Evolutionary conservation across 2,329 filamentous ascomycete genomes (phyloP).

Genomic region (Chrysoporthe puriensis): DNA sequence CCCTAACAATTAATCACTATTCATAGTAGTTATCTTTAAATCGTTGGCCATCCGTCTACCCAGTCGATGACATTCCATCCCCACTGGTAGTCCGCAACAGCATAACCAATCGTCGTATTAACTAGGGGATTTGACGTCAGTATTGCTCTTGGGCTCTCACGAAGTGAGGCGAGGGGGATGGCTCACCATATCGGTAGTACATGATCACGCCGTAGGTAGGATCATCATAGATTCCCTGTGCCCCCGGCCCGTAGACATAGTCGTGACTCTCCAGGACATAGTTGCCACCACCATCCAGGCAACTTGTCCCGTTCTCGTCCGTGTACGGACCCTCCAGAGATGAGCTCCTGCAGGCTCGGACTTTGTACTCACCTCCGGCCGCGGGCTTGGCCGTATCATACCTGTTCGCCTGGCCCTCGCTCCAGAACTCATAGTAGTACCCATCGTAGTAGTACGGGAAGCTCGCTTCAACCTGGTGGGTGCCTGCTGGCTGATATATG

Average conservation of each 20-base stretch:
- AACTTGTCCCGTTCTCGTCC: constrained; percentile 58
- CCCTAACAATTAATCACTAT: background rate
- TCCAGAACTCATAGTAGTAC: constrained; percentile 69
- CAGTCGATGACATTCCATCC: constrained; percentile 50
- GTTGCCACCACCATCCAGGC: constrained; percentile 60
- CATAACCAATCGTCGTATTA: constrained; percentile 47
- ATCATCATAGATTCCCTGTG: constrained; percentile 62
- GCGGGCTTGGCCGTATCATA: constrained; percentile 57
- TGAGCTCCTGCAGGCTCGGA: constrained; percentile 63
- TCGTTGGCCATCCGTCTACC: constrained; percentile 31
- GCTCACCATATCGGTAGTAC: constrained; percentile 66
- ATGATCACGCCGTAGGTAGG: constrained; percentile 55
- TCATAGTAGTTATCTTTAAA: constrained; percentile 27
- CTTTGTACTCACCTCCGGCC: constrained; percentile 65
- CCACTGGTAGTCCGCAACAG: constrained; percentile 49
- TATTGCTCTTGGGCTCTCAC: background rate
- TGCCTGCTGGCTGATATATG: constrained; percentile 54
- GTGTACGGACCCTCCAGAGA: constrained; percentile 57
- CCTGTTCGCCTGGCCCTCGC: constrained; percentile 62
- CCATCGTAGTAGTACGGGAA: constrained; percentile 58
- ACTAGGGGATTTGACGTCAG: constrained; percentile 36
- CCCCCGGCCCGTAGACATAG: constrained; percentile 64
- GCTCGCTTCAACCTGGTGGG: constrained; percentile 58
- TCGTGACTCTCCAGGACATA: constrained; percentile 60
- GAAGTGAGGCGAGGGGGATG: constrained; percentile 36